Evolutionary conservation across 805 yeast genomes (phyloP).

Genomic region (Scheffersomyces coipomensis): DNA sequence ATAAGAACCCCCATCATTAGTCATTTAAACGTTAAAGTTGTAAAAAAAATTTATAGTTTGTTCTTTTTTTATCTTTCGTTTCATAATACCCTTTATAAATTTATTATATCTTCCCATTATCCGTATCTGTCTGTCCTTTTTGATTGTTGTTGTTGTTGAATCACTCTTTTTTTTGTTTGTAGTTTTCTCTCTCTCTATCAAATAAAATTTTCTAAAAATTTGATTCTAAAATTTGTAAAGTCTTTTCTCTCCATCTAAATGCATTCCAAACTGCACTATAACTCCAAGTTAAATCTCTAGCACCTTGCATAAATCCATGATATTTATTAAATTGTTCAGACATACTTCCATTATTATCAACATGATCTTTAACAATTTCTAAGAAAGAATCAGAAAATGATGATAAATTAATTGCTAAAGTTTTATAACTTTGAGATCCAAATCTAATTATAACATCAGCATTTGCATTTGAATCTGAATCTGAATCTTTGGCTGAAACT

Average conservation of each 20-base stretch:
- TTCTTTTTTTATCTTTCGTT: too few relatives aligned
- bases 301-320: slow-evolving; percentile 87
- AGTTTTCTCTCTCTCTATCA: too few relatives aligned
- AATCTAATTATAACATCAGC: slow-evolving; percentile 18
- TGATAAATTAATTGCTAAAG: slow-evolving; percentile 45
- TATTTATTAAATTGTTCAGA: slow-evolving; percentile 86
- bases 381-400: slow-evolving; percentile 68
- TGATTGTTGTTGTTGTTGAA: too few relatives aligned
- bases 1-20: too few relatives aligned
- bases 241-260: slow-evolving; percentile 53
- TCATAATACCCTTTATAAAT: too few relatives aligned
- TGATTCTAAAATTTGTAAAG: slow-evolving; percentile 1
- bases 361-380: slow-evolving; percentile 56
- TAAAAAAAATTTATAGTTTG: too few relatives aligned
- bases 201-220: too few relatives aligned
- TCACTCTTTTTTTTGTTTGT: too few relatives aligned
- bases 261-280: slow-evolving; percentile 76
- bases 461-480: slow-evolving; percentile 18
- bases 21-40: too few relatives aligned
- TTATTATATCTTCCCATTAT: too few relatives aligned
- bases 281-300: slow-evolving; percentile 86
- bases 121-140: too few relatives aligned
- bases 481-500: slow-evolving; percentile 6
- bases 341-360: slow-evolving; percentile 67
- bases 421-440: slow-evolving; percentile 44